Conservation (phyloP, 345 rosid genomes). For the Noccaea bulbosa region DNA sequence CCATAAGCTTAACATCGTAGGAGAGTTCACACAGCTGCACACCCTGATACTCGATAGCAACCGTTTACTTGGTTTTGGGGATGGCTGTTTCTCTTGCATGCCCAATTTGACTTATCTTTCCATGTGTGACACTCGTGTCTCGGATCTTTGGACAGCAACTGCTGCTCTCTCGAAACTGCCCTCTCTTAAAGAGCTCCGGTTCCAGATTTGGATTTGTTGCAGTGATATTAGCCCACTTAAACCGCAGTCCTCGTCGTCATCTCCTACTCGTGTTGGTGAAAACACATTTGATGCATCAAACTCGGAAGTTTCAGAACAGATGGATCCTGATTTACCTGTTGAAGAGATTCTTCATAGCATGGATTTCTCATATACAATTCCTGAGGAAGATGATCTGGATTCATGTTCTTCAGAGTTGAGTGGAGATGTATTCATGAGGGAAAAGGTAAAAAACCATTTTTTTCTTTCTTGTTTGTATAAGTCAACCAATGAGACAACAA, state of each 20-base stretch:
- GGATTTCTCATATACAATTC: constrained; percentile 58
- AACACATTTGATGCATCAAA: constrained; percentile 38
- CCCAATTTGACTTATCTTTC: constrained; percentile 77
- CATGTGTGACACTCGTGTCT: constrained; percentile 77
- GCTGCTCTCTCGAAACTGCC: constrained; percentile 81
- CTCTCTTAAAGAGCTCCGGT: constrained; percentile 68
- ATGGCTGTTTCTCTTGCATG: constrained; percentile 82
- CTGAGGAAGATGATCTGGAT: constrained; percentile 50
- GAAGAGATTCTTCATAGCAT: constrained; percentile 52
- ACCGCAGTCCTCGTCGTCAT: constrained; percentile 41
- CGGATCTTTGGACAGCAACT: constrained; percentile 83
- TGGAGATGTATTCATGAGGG: constrained; percentile 46
- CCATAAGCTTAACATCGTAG: constrained; percentile 81
- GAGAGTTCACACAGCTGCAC: constrained; percentile 63
- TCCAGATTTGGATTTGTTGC: constrained; percentile 72
- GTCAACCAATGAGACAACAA: constrained; percentile 2
- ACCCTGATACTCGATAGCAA: constrained; percentile 79
- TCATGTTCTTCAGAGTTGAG: constrained; percentile 45
- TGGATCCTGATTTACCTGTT: constrained; percentile 44
- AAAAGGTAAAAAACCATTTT: constrained; percentile 58
- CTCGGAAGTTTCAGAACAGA: constrained; percentile 38
- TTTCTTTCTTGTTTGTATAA: background rate
- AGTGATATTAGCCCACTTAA: constrained; percentile 53
- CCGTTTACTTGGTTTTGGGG: constrained; percentile 69
- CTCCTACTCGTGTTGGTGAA: constrained; percentile 45